A percentile compares a stretch with the other conserved stretches of the same genome.
phyloP scores from a whole-genome alignment of 345 rosid genomes.

The Populus simonii region DNA sequence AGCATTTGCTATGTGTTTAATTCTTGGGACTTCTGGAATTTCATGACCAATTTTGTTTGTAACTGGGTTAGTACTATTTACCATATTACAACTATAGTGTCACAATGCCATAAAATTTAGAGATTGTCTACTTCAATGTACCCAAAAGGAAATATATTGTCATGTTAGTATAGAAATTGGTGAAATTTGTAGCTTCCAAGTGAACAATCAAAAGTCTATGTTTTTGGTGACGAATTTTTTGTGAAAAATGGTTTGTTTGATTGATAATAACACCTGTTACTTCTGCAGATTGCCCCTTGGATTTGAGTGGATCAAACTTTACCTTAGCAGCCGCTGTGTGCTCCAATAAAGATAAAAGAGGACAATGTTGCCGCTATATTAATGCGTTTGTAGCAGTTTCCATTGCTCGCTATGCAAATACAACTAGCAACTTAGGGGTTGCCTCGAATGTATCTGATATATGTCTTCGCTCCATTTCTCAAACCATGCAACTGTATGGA shows the following conservation, averaged over 20 bases:
- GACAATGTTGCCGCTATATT: conserved; percentile 90
- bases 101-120: too few relatives aligned
- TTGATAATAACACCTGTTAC: conserved; percentile 12
- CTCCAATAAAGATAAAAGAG: conserved; percentile 53
- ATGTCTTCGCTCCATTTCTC: conserved; percentile 63
- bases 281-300: conserved; percentile 80
- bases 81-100: neutral
- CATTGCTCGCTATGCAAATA: conserved; percentile 68
- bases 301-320: conserved; percentile 66
- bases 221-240: neutral
- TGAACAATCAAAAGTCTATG: neutral
- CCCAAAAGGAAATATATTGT: too few relatives aligned
- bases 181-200: neutral
- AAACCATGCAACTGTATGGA: conserved; percentile 72
- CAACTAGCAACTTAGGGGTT: conserved; percentile 66
- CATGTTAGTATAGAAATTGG: neutral
- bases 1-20: neutral
- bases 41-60: neutral
- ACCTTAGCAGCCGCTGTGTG: conserved; percentile 77
- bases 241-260: neutral
- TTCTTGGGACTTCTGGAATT: neutral
- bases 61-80: neutral
- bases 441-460: conserved; percentile 42
- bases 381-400: conserved; percentile 80
- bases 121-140: neutral